Base-by-base conservation (phyloP, 208 protist genomes). In the Crithidia fasciculata region DNA sequence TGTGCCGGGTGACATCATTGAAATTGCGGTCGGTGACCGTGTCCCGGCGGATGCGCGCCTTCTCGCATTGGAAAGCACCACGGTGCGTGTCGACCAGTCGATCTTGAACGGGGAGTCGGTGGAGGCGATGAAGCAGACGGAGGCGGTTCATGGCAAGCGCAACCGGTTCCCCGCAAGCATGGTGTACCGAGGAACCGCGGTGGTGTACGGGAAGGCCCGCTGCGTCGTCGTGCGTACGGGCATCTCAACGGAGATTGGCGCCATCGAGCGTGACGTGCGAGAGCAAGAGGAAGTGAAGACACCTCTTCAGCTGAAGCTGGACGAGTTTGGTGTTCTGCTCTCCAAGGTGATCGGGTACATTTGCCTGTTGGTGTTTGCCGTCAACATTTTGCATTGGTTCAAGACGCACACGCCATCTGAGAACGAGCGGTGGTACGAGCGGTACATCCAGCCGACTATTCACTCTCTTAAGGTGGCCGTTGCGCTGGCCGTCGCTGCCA, bases 381-480 rank as follows among this genome's bases (percentile, higher is more conserved):
- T 99, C 15, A 98, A 99, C 72, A 87, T 98, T 60, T 15, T 82
- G 19, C 86, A 95, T 36, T 90, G 82, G 72, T 92, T 87, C n/a
- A 67, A 96, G 3, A 88, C 90, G 37, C 93, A 96, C 70, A 83
- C 93, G 40, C 86, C 90, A n/a, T 56, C 45, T 13, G 49, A 45
- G 7, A 47, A 90, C 40, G 84, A 86, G 37, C 40, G 57, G 3
- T 90, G 74, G 83, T 92, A 84, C 65, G 85, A 90, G 52, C 82
- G 81, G 0, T 93, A 93, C 52, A 70, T 92, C 37, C 73, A 89
- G 67, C 83, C 91, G 2, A 78, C 68, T 2, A 75, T 96, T 7
- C 91, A 95, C 71, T 99, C 94, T 76, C 90, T 99, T 47, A 99
- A 98, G 68, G 97, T 99, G 52, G 98, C 98, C 18, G 97, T 99